Percentiles rank a stretch among this genome's conserved stretches.
Conservation (phyloP, 192 early-diverging fungal species). For the Linnemannia hyalina region DNA sequence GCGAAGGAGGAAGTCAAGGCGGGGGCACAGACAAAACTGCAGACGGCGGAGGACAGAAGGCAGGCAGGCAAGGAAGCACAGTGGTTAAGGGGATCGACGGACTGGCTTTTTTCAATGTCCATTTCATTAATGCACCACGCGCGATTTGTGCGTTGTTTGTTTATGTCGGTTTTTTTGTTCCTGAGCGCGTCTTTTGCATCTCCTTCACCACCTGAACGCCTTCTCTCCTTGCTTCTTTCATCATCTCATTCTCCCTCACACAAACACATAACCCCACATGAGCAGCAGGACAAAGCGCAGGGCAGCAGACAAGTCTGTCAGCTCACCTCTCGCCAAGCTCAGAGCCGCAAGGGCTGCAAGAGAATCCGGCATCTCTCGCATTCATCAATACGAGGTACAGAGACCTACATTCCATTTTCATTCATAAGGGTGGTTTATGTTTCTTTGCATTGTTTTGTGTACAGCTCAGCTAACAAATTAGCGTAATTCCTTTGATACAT, state of each 20-base stretch:
- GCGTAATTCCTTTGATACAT: background rate
- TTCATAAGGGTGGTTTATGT: background rate
- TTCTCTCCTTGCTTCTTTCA: background rate
- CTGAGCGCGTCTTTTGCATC: slow-evolving; percentile 4
- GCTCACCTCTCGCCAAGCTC: slow-evolving; percentile 26
- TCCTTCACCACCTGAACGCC: too few relatives aligned
- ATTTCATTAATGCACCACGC: background rate
- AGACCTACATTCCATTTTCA: too few relatives aligned
- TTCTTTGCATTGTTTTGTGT: background rate
- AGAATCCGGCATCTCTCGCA: slow-evolving; percentile 35
- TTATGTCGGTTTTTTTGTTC: background rate
- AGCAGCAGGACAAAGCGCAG: slow-evolving; percentile 43
- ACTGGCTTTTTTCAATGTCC: too few relatives aligned
- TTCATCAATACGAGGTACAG: slow-evolving; percentile 50
- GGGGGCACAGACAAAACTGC: too few relatives aligned
- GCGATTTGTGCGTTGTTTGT: background rate
- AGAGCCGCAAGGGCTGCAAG: slow-evolving; percentile 26
- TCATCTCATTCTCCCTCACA: background rate
- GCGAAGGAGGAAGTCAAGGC: too few relatives aligned
- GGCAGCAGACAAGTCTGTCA: slow-evolving; percentile 17
- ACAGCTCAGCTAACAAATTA: background rate
- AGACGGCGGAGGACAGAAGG: too few relatives aligned
- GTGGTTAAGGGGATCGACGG: too few relatives aligned
- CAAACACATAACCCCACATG: slow-evolving; percentile 18
- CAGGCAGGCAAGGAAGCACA: too few relatives aligned